Evolutionary conservation across 331 rosid genomes (phyloP).

Genomic region (Erythrophleum ivorense): DNA sequence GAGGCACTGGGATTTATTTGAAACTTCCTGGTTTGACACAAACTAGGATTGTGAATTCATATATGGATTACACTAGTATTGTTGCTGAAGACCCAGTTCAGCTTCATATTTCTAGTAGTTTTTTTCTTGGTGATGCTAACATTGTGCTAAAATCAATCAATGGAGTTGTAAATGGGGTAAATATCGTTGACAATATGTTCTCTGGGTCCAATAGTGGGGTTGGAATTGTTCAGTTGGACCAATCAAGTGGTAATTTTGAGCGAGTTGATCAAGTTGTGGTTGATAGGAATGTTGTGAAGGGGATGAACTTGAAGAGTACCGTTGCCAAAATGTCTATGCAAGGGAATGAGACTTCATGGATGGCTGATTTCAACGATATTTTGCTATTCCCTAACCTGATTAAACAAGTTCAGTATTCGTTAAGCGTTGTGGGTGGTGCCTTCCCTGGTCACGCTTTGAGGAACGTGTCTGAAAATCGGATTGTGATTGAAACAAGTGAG

Average conservation of each 20-base stretch:
- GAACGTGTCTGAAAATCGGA: conserved; percentile 62
- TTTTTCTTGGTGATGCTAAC: conserved; percentile 86
- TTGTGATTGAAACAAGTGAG: conserved; percentile 63
- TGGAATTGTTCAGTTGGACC: conserved; percentile 71
- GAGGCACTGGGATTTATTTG: conserved; percentile 82
- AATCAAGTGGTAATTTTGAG: conserved; percentile 58
- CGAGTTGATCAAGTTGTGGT: conserved; percentile 66
- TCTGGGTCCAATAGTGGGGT: conserved; percentile 63
- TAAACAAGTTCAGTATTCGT: conserved; percentile 67
- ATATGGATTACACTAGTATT: conserved; percentile 81
- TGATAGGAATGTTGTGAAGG: conserved; percentile 73
- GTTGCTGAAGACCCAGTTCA: conserved; percentile 92
- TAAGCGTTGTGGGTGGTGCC: conserved; percentile 37
- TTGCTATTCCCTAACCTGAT: conserved; percentile 74
- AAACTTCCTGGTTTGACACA: conserved; percentile 72
- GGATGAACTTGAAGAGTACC: conserved; percentile 76
- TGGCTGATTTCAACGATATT: conserved; percentile 58
- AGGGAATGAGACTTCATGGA: conserved; percentile 77
- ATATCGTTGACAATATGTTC: conserved; percentile 85
- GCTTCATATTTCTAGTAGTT: conserved; percentile 66
- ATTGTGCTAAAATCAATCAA: conserved; percentile 71
- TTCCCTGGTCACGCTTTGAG: conserved; percentile 72
- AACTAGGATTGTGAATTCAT: conserved; percentile 79
- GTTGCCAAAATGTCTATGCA: conserved; percentile 48
- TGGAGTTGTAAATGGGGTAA: conserved; percentile 69